Conservation (phyloP, 768 basidiomycete genomes). For the Hygrophoropsis aurantiaca region DNA sequence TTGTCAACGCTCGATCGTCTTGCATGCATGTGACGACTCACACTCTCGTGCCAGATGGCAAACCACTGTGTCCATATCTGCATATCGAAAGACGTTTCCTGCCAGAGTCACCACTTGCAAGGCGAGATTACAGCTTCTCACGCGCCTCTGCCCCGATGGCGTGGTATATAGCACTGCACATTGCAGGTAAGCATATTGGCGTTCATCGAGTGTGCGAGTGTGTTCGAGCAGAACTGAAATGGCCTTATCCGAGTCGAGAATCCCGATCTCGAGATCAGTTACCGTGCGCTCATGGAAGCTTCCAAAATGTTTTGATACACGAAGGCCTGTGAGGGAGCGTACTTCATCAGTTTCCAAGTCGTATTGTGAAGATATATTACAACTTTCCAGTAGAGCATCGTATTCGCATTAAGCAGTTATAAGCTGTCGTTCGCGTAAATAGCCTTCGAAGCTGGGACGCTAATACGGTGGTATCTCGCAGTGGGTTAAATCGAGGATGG, state of each 20-base stretch:
- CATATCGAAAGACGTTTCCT: slow-evolving; percentile 88
- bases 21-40: slow-evolving; percentile 34
- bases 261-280: slow-evolving; percentile 77
- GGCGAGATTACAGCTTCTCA: slow-evolving; percentile 84
- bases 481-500: slow-evolving; percentile 83
- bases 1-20: neutral
- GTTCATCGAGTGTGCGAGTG: slow-evolving; percentile 63
- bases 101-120: slow-evolving; percentile 79
- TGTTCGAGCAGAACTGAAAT: slow-evolving; percentile 77
- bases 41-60: slow-evolving; percentile 76
- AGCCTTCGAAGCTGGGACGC: slow-evolving; percentile 77
- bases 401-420: slow-evolving; percentile 77
- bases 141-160: slow-evolving; percentile 71
- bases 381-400: slow-evolving; percentile 75
- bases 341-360: neutral
- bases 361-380: neutral
- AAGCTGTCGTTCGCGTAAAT: slow-evolving; percentile 68
- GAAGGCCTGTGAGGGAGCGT: slow-evolving; percentile 63
- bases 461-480: slow-evolving; percentile 62
- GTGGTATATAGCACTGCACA: slow-evolving; percentile 88
- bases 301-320: slow-evolving; percentile 64
- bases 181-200: slow-evolving; percentile 77
- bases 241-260: slow-evolving; percentile 79
- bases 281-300: slow-evolving; percentile 67
- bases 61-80: slow-evolving; percentile 85